Conservation (phyloP, 129 eudicot species). For the Flaveria trinervia region DNA sequence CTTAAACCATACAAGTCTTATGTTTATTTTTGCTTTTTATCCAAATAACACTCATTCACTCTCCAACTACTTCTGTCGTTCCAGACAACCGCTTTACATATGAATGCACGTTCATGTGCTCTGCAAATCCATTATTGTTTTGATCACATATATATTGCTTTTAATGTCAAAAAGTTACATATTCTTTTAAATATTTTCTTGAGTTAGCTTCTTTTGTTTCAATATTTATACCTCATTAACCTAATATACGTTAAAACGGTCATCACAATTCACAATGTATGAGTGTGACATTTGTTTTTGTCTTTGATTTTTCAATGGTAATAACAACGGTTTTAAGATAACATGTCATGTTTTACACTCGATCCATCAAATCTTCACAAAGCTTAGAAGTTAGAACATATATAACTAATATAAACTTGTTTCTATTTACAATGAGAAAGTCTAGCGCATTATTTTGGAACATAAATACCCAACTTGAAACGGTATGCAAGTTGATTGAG, state of each 20-base stretch:
- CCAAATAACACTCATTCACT: constrained; percentile 24
- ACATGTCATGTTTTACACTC: not conserved
- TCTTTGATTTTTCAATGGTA: not conserved
- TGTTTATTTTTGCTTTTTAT: constrained; percentile 27
- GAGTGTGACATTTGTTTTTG: not conserved
- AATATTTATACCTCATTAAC: not conserved
- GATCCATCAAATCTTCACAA: not conserved
- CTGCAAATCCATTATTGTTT: not conserved
- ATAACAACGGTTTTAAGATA: not conserved
- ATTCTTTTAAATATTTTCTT: not conserved
- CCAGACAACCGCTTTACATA: constrained; percentile 1
- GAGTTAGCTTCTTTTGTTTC: not conserved
- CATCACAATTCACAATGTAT: not conserved
- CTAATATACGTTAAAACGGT: not conserved
- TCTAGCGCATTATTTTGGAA: not conserved
- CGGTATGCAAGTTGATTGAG: too few species aligned
- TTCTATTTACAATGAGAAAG: not conserved
- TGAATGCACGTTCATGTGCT: not conserved
- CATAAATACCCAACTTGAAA: too few species aligned
- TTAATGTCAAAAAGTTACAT: not conserved
- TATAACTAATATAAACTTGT: not conserved
- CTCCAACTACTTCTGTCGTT: constrained; percentile 31
- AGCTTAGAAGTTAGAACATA: not conserved
- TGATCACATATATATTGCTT: not conserved
- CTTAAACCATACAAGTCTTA: constrained; percentile 39